Percentiles rank a stretch among this genome's conserved stretches.
Evolutionary conservation across 306 rosid genomes (phyloP).

Genomic region (Acacia acuminata): DNA sequence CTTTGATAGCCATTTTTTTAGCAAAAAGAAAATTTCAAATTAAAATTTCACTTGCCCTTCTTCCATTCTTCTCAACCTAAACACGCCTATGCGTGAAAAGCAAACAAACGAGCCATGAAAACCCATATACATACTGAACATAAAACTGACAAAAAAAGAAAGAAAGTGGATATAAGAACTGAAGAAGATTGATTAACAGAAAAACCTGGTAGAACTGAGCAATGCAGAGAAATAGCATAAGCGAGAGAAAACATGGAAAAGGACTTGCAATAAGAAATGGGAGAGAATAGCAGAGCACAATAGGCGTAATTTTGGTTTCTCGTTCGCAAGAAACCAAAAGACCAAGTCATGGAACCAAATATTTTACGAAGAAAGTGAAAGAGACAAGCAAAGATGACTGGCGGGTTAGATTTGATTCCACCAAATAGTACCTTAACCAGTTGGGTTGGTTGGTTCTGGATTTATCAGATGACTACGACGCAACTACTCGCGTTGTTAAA

Average conservation of each 20-base stretch:
- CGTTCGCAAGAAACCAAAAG: neutral
- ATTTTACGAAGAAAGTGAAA: neutral
- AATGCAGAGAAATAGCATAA: neutral
- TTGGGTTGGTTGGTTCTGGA: neutral
- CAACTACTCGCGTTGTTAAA: neutral
- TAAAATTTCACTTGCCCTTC: neutral
- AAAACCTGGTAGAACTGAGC: conserved; percentile 1
- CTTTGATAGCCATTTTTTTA: neutral
- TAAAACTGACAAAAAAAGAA: conserved; percentile 4
- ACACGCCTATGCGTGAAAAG: neutral
- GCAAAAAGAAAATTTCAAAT: neutral
- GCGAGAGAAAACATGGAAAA: neutral
- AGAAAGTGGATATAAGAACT: neutral
- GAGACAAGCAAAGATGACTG: neutral
- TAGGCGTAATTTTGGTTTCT: conserved; percentile 2
- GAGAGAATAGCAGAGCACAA: conserved; percentile 1
- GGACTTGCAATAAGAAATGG: neutral
- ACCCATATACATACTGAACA: neutral
- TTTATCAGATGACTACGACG: neutral
- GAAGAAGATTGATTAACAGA: neutral
- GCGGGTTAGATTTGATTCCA: neutral
- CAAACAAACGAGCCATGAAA: neutral
- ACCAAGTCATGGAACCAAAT: neutral
- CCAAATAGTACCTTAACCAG: neutral
- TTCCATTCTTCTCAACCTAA: neutral